These are phyloP conservation scores for Leccinum huronense DNA, from an alignment of 1,284 basidiomycete species.

Conservation along the genomic window DNA sequence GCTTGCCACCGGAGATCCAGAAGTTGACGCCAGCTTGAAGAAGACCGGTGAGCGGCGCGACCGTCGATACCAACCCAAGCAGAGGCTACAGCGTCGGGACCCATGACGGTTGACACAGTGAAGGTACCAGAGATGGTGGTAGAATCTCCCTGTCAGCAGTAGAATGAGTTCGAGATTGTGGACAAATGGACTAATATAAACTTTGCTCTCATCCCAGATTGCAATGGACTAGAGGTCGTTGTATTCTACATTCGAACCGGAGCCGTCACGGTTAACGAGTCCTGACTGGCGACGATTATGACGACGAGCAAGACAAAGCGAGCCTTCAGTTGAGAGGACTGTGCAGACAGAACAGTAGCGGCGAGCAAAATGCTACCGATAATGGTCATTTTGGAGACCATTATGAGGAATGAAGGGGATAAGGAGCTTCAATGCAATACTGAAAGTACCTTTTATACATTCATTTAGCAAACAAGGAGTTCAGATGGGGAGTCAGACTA, in stretches of 20 bases:
- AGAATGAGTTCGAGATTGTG: background rate
- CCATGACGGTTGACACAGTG: conserved; percentile 14
- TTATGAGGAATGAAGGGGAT: background rate
- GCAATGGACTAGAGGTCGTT: conserved; percentile 26
- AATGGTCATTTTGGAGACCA: conserved; percentile 21
- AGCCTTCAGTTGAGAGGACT: conserved; percentile 18
- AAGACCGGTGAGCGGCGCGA: conserved; percentile 15
- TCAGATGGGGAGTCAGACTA: background rate
- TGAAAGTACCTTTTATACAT: conserved; percentile 2
- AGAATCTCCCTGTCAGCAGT: conserved; percentile 19
- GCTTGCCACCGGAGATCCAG: background rate
- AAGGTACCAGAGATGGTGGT: conserved; percentile 21
- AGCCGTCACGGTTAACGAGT: conserved; percentile 9
- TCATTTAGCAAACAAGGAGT: background rate
- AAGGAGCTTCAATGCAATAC: background rate
- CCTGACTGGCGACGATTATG: conserved; percentile 12
- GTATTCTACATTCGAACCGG: conserved; percentile 10
- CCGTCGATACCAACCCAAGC: conserved; percentile 31
- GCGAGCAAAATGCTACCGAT: conserved; percentile 26
- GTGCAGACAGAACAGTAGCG: conserved; percentile 15
- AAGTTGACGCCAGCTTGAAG: conserved; percentile 28
- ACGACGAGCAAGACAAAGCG: conserved; percentile 14
- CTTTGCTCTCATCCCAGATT: conserved; percentile 7
- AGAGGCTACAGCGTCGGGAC: conserved; percentile 10
- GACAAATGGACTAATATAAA: conserved; percentile 8